phyloP scores from a whole-genome alignment of 805 yeast species.

The Yarrowia sp. region DNA sequence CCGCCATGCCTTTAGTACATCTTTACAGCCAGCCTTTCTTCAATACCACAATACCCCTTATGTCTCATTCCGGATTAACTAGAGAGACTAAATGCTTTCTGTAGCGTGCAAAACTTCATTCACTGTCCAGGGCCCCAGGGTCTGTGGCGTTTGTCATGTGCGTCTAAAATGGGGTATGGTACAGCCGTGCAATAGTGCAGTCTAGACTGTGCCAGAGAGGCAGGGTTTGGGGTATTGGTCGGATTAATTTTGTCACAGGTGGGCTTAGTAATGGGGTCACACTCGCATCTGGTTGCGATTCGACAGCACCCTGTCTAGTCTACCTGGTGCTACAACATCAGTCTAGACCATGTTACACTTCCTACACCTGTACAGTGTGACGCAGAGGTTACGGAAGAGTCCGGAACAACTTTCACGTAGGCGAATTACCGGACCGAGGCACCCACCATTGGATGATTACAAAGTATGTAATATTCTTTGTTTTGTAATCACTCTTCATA shows the following conservation, averaged over 20 bases:
- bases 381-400: background rate
- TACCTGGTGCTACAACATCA: background rate
- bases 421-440: too few species aligned
- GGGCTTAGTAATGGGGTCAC: too few species aligned
- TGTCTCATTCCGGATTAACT: constrained; percentile 1
- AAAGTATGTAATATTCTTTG: too few species aligned
- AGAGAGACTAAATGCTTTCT: background rate
- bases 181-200: background rate
- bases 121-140: background rate
- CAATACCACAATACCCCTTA: background rate
- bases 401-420: background rate
- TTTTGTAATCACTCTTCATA: background rate
- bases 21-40: background rate
- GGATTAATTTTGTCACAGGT: background rate
- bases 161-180: constrained; percentile 8
- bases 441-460: background rate
- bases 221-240: background rate
- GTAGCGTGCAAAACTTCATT: background rate
- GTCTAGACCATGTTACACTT: constrained; percentile 2
- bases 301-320: too few species aligned
- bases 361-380: background rate
- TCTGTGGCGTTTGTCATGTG: constrained; percentile 3
- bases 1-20: background rate
- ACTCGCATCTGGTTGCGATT: too few species aligned
- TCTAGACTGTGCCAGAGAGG: background rate